Base-by-base conservation (phyloP, 345 rosid species). In the Citrus medica region DNA sequence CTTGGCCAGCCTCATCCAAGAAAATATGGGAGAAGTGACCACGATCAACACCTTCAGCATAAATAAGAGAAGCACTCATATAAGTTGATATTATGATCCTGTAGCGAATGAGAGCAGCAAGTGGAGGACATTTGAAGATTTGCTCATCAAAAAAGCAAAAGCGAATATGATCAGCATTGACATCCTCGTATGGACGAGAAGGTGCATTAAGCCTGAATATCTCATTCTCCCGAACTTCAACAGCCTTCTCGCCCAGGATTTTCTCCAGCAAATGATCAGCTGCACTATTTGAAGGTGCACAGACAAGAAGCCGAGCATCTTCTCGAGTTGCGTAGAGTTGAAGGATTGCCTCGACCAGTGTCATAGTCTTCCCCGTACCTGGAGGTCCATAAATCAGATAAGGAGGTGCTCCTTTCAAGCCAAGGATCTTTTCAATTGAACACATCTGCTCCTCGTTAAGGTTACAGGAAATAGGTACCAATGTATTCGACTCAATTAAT, bases 1-100 rank as follows among this genome's bases (percentile, higher is more conserved):
- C 97, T 86, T 95, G 98, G 75, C 97, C 98, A 71, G 99, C 97
- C 84, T 95, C 98, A 76, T 95, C 98, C 81, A 93, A 83, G 87
- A 93, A 91, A 58, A 95, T 85, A 84, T 95, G 98, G 82, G 99
- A 87, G 93, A 95, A 95, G 74, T 95, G 93, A 25, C 97, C 94
- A 30, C 76, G 88, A 10, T 70, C n/a, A 73, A 95, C 80, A 67
- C 91, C 93, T 87, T 93, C 99, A n/a, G 93, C 89, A 65, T 82
- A 77, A 51, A 95, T 93, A 81, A 87, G 92, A 60, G 90, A 91
- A 61, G 95, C 85, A 85, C 98, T 95, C 97, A 89, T 92, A 80
- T 90, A 95, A 28, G 98, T 95, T 19, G 94, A 91, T 62, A 95
- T 84, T 73, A 95, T 80, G 68, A 95, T 88, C 74, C 84, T 89